A percentile compares a stretch with the other conserved stretches of the same genome.
These are phyloP conservation scores for Rutidosis leptorrhynchoides DNA, from an alignment of 129 eudicot genomes.

Conservation along the genomic window DNA sequence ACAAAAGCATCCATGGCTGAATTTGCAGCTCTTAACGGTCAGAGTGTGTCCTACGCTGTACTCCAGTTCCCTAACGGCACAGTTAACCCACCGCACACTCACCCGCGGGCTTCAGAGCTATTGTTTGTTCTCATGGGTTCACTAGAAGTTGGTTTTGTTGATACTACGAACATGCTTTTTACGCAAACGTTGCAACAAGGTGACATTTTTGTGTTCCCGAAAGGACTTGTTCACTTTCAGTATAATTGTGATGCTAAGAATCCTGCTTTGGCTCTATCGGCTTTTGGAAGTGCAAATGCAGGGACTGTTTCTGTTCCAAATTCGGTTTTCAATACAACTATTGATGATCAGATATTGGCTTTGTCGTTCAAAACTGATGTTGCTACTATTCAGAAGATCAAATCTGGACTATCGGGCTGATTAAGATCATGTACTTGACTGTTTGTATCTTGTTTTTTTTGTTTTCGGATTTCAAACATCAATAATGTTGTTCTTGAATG, in stretches of 20 bases:
- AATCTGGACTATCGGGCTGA: slow-evolving; percentile 18
- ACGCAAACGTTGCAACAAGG: slow-evolving; percentile 27
- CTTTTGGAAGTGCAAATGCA: slow-evolving; percentile 13
- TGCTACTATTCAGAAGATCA: slow-evolving; percentile 24
- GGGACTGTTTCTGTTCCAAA: slow-evolving; percentile 18
- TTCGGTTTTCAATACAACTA: slow-evolving; percentile 18
- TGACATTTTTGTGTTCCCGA: slow-evolving; percentile 27
- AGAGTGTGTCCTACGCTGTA: slow-evolving; percentile 22
- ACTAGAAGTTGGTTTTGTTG: slow-evolving; percentile 32
- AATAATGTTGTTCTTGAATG: too few species aligned
- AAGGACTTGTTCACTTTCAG: slow-evolving; percentile 23
- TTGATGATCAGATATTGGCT: slow-evolving; percentile 21
- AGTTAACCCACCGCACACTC: slow-evolving; percentile 33
- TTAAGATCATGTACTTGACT: background rate
- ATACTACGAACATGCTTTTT: slow-evolving; percentile 25
- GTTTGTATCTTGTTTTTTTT: too few species aligned
- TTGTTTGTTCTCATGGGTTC: slow-evolving; percentile 29
- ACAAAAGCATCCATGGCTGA: slow-evolving; percentile 30
- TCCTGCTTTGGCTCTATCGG: slow-evolving; percentile 23
- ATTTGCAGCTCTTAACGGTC: slow-evolving; percentile 21
- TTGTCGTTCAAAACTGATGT: slow-evolving; percentile 23
- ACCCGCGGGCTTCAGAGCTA: slow-evolving; percentile 29
- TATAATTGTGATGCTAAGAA: slow-evolving; percentile 12
- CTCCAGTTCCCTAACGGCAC: slow-evolving; percentile 29
- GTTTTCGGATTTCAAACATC: too few species aligned